Base-by-base conservation (phyloP, 1,139 yeast species). In the Petasospora rhodanensis region DNA sequence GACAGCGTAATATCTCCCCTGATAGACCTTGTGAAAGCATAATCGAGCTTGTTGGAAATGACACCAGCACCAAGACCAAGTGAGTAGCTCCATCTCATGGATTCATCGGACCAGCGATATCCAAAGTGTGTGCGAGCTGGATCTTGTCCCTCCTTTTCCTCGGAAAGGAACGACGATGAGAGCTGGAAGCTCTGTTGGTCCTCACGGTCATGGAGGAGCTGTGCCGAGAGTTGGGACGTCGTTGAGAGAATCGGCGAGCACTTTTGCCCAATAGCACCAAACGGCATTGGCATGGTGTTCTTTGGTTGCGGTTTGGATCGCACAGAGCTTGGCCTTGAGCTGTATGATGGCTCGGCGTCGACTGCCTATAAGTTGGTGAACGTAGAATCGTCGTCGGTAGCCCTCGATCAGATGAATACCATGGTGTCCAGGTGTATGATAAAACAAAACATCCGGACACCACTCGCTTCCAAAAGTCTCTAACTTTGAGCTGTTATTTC, bases 271-370 rank as follows among this genome's bases (percentile, higher is more conserved):
- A 36, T 26, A 7, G 36, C 34, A 10, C 32, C 33, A 19, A 26
- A 36, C 3, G 36, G 32, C 17, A 32, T 18, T 2, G 36, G 36
- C 40, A 36, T 32, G n/a, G n/a, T n/a, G n/a, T n/a, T n/a, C n/a
- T n/a, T n/a, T n/a, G n/a, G n/a, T n/a, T n/a, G n/a, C n/a, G n/a
- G n/a, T n/a, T n/a, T n/a, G n/a, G n/a, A n/a, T n/a, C n/a, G n/a
- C n/a, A n/a, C n/a, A n/a, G n/a, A n/a, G n/a, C n/a, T n/a, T n/a
- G n/a, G n/a, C n/a, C n/a, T n/a, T n/a, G n/a, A n/a, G n/a, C n/a
- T n/a, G n/a, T n/a, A n/a, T n/a, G n/a, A n/a, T n/a, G n/a, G n/a
- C n/a, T n/a, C n/a, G n/a, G n/a, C n/a, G n/a, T n/a, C n/a, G n/a
- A n/a, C n/a, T n/a, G n/a, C n/a, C n/a, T n/a, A n/a, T n/a, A n/a